phyloP scores from a whole-genome alignment of 2,329 filamentous ascomycete genomes.

The Trichoderma harzianum region DNA sequence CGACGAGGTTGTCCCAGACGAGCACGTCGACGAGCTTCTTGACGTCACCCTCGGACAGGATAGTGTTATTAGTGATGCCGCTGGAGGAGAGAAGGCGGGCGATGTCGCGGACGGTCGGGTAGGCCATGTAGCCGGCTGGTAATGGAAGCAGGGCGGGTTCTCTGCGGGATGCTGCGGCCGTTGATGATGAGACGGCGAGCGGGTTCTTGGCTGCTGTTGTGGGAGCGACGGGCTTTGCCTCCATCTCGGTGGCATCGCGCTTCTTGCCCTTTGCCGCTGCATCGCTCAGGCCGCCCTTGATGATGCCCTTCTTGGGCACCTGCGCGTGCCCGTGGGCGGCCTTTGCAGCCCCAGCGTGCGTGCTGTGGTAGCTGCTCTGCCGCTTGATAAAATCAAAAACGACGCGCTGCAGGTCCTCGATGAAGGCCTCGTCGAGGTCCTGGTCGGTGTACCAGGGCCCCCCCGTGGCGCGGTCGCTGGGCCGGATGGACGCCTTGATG shows the following conservation, averaged over 20 bases:
- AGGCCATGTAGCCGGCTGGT: constrained; percentile 67
- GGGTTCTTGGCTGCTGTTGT: constrained; percentile 10
- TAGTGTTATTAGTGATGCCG: constrained; percentile 69
- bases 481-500: constrained; percentile 80
- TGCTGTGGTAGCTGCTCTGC: constrained; percentile 64
- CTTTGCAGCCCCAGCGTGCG: constrained; percentile 33
- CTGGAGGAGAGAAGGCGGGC: constrained; percentile 68
- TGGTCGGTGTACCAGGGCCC: constrained; percentile 94
- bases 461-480: constrained; percentile 85
- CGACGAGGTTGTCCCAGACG: constrained; percentile 80
- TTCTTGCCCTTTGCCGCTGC: constrained; percentile 45
- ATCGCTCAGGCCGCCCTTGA: constrained; percentile 45
- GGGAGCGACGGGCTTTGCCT: constrained; percentile 7
- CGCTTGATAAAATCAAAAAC: constrained; percentile 71
- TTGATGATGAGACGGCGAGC: neutral
- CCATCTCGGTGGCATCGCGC: constrained; percentile 44
- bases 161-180: constrained; percentile 26
- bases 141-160: constrained; percentile 48
- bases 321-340: constrained; percentile 31
- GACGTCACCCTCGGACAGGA: constrained; percentile 70
- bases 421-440: constrained; percentile 83
- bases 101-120: constrained; percentile 77
- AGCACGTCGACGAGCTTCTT: constrained; percentile 84
- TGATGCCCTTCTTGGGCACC: constrained; percentile 54
- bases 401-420: constrained; percentile 69